Conservation (phyloP, 305 asterid genomes). For the Solanum aculeatissimum region DNA sequence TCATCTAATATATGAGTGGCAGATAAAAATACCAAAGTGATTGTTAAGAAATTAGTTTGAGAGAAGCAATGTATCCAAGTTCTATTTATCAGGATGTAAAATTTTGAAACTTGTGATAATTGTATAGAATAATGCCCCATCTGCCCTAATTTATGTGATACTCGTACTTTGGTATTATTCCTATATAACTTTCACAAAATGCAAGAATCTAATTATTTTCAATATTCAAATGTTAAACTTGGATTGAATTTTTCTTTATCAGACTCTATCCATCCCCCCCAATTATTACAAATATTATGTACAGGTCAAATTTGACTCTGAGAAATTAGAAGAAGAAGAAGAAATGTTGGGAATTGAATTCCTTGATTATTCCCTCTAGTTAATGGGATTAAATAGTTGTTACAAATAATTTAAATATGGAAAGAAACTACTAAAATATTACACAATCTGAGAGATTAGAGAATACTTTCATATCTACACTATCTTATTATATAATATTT, state of each 20-base stretch:
- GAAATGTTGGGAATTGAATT: too few species aligned
- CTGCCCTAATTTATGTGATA: neutral
- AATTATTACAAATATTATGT: neutral
- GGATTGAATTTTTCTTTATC: neutral
- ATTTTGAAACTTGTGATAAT: neutral
- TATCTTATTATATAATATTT: too few species aligned
- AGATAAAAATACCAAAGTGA: neutral
- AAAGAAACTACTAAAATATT: neutral
- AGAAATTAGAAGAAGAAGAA: too few species aligned
- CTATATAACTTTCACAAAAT: neutral
- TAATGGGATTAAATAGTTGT: too few species aligned
- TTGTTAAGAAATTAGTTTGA: neutral
- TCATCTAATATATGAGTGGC: neutral
- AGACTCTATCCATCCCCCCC: neutral
- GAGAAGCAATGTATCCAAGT: neutral
- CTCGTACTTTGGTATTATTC: neutral
- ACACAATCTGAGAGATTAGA: neutral
- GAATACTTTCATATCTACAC: neutral
- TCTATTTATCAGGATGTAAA: neutral
- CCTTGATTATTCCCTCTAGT: neutral
- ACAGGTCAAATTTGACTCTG: neutral
- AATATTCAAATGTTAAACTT: neutral
- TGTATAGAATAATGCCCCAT: neutral
- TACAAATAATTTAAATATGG: neutral
- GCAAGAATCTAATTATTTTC: neutral